These are phyloP conservation scores for barley (Hordeum vulgare) DNA, from an alignment of 176 grass and related monocot genomes.

Conservation along the genomic window MorexV3_pseudomolecules_assembly NC_058524.1:81074556-81075055, in stretches of 20 bases:
- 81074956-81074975: background rate
- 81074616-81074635: background rate
- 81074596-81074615: slow-evolving; percentile 5
- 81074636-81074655: background rate
- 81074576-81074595: background rate
- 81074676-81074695: background rate
- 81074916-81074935: background rate
- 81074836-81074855: background rate
- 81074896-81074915: background rate
- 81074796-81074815: background rate
- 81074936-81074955: background rate
- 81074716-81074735: background rate
- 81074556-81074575: background rate
- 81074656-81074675: background rate
- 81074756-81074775: background rate
- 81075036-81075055: background rate
- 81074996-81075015: background rate
- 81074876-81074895: background rate
- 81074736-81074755: slow-evolving; percentile 1
- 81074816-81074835: background rate
- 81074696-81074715: background rate
- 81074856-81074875: background rate
- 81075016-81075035: background rate
- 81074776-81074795: background rate
- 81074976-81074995: background rate